phyloP scores from a whole-genome alignment of 2,329 filamentous ascomycete species.

The Fusarium sacchari region DNA sequence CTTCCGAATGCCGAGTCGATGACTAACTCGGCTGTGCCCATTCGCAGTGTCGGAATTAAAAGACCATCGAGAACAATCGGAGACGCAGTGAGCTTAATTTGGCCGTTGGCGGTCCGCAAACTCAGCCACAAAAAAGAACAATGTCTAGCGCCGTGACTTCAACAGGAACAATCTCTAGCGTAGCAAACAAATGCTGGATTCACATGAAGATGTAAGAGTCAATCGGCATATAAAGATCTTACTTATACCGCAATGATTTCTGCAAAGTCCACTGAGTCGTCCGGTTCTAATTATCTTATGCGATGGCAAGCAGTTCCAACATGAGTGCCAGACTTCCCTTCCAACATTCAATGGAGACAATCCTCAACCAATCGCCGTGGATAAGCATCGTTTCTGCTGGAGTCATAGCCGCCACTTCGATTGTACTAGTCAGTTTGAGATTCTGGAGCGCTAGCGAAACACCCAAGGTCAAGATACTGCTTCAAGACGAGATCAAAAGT shows the following conservation, averaged over 20 bases:
- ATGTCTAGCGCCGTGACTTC: background rate
- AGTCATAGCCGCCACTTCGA: accelerated
- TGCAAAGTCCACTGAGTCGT: too few species aligned
- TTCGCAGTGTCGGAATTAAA: accelerated
- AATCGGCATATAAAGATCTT: background rate
- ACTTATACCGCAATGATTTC: too few species aligned
- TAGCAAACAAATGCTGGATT: background rate
- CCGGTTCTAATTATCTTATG: too few species aligned
- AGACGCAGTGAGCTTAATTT: background rate
- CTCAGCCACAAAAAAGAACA: background rate
- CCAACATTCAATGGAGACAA: background rate
- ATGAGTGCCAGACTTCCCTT: background rate
- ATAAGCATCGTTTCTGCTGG: background rate
- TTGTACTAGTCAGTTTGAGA: accelerated
- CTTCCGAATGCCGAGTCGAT: background rate
- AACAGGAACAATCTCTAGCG: background rate
- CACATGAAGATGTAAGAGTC: background rate
- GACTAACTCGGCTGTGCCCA: background rate
- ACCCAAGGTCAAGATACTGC: background rate
- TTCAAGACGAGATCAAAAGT: constrained; percentile 9
- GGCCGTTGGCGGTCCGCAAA: background rate
- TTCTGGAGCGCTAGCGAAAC: accelerated
- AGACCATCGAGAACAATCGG: background rate
- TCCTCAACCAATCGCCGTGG: too few species aligned
- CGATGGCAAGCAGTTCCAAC: background rate